Evolutionary conservation across 2,329 filamentous ascomycete genomes (phyloP), one percentile per base, ranked within the genome.

Genomic region (Aschersonia sp.): DNA sequence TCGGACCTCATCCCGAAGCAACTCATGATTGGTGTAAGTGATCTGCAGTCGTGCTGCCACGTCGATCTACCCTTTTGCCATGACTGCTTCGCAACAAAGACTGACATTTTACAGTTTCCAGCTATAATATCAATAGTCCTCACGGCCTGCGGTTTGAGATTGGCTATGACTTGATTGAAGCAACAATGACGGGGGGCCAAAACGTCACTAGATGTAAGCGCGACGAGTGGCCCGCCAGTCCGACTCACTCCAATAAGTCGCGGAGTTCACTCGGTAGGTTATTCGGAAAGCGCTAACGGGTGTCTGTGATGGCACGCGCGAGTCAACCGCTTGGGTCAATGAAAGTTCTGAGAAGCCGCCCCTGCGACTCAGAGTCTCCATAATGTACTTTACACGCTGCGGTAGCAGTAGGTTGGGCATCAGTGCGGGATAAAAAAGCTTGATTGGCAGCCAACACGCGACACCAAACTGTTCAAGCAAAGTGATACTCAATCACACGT

Each of bases 1-100:
- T 53, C 7, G 57, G 57, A 0, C 55, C 57, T 40, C 57, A 59
- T 41, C 56, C 56, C 1, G 56, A 59, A 45, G 57, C 57, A 11
- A 51, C 45, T 8, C 31, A 56, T 32, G 41, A 49, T 5, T 59
- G 57, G 57, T 59, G 56, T 58, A 53, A 51, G 57, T 51, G 9
- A 9, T 41, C 12, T 14, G 12, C 6, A 12, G 22, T 22, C 22
- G 22, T 22, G 22, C 22, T 22, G 22, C 22, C 22, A 22, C 22
- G 22, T 22, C 22, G 22, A 22, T 22, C 22, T 22, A 22, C 22
- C 22, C 22, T 22, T 22, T 22, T 2, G 22, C 22, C 22, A 22
- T 22, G 22, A 22, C 22, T 22, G 22, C 22, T 22, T 22, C 22
- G 22, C 22, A 22, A 22, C 22, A 22, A 22, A 4, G 22, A 22